Percentiles rank a stretch among this genome's conserved stretches.
Conservation (phyloP, 352 stramenopile genomes). For the Halophytophthora polymorphica region DNA sequence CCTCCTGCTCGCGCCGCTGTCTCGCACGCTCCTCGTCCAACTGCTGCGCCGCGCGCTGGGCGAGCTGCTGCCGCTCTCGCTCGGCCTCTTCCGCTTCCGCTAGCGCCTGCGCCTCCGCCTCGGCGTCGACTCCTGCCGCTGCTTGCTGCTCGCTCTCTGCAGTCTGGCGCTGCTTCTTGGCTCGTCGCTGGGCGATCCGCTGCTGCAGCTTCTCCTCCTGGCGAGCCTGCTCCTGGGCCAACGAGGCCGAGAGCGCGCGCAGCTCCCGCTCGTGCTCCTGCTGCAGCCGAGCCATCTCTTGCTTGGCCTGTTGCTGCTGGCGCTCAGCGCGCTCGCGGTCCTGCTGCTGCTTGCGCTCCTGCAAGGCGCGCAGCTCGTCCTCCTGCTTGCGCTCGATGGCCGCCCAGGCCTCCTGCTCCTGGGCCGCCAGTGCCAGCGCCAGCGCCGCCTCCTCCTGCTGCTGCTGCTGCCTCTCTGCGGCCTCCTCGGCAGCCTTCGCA, state of each 20-base stretch:
- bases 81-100: conserved; percentile 30
- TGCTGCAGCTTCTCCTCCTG: conserved; percentile 70
- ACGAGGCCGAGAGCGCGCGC: conserved; percentile 32
- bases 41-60: conserved; percentile 24
- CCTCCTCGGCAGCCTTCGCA: conserved; percentile 2
- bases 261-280: conserved; percentile 62
- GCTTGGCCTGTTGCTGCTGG: conserved; percentile 44
- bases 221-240: conserved; percentile 51
- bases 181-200: conserved; percentile 48
- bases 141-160: conserved; percentile 27
- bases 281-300: conserved; percentile 52
- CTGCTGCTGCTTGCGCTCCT: conserved; percentile 36
- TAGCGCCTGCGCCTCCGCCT: conserved; percentile 21
- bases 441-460: conserved; percentile 23
- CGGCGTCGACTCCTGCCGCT: conserved; percentile 2
- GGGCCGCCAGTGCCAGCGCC: conserved; percentile 22
- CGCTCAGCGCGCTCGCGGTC: conserved; percentile 18
- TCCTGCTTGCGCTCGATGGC: conserved; percentile 38
- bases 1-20: conserved; percentile 44
- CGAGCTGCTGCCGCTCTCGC: conserved; percentile 26
- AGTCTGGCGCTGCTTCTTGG: conserved; percentile 32
- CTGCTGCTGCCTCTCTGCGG: conserved; percentile 34
- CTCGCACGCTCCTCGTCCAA: conserved; percentile 56
- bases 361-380: conserved; percentile 30
- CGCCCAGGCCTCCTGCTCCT: conserved; percentile 33